Conservation (phyloP, 225 moss, liverwort and hornwort species). For the Straminergon stramineum region DNA sequence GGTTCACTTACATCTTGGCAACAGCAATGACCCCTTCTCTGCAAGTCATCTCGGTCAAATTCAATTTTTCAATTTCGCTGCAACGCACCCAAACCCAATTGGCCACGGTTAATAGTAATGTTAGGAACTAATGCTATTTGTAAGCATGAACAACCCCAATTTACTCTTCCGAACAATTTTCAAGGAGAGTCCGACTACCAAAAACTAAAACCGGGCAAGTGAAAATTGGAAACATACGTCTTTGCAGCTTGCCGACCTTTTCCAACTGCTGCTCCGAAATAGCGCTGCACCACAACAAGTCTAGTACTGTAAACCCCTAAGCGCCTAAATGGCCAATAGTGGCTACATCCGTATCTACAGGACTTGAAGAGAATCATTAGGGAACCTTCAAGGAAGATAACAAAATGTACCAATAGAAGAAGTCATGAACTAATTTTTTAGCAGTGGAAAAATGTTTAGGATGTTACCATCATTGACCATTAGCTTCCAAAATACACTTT, state of each 20-base stretch:
- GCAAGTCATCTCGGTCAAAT: conserved; percentile 81
- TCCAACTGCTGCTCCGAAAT: conserved; percentile 91
- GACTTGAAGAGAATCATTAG: background rate
- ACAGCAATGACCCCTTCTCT: conserved; percentile 82
- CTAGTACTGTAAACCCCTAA: background rate
- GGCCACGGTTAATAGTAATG: background rate
- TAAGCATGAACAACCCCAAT: background rate
- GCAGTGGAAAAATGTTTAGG: background rate
- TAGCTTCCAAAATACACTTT: background rate
- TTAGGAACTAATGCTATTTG: background rate
- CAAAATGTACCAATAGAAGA: background rate
- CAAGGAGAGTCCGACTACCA: background rate
- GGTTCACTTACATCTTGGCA: conserved; percentile 64
- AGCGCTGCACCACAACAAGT: conserved; percentile 53
- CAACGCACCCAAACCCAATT: background rate
- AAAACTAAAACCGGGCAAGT: background rate
- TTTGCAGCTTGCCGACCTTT: conserved; percentile 96
- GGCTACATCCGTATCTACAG: background rate
- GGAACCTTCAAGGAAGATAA: background rate
- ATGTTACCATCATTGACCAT: background rate
- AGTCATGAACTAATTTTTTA: background rate
- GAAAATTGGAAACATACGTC: conserved; percentile 36
- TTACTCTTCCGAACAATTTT: background rate
- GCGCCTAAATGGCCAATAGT: background rate
- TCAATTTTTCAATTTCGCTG: conserved; percentile 87